A percentile compares a stretch with the other conserved stretches of the same genome.
phyloP scores from a whole-genome alignment of 331 rosid genomes.

The Phaseolus coccineus region DNA sequence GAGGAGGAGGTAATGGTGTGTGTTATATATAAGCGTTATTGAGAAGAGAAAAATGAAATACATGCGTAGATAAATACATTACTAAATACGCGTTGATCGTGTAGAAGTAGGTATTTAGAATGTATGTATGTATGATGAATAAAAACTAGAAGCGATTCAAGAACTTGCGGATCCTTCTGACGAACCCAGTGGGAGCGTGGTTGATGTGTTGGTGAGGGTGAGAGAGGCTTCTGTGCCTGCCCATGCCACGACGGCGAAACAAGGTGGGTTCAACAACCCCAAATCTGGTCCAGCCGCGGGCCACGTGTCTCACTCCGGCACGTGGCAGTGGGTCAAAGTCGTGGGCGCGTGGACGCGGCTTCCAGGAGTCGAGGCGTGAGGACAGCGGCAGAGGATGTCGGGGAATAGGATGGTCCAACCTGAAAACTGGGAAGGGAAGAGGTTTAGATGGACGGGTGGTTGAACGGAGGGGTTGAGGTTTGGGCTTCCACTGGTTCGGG shows the following conservation, averaged over 20 bases:
- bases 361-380: conserved; percentile 18
- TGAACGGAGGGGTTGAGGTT: too few species aligned
- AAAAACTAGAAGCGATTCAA: conserved; percentile 18
- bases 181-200: neutral
- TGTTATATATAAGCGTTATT: too few species aligned
- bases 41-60: too few species aligned
- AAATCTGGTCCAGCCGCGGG: conserved; percentile 32
- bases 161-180: conserved; percentile 55
- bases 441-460: neutral
- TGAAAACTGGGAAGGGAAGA: conserved; percentile 14
- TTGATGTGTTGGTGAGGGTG: neutral
- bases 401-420: conserved; percentile 37
- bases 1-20: too few species aligned
- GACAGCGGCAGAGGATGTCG: neutral
- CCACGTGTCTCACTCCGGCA: neutral
- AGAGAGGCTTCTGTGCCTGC: conserved; percentile 21
- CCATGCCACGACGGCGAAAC: conserved; percentile 22
- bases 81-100: too few species aligned
- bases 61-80: too few species aligned
- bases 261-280: conserved; percentile 6
- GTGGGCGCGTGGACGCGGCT: conserved; percentile 23
- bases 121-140: too few species aligned
- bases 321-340: neutral
- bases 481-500: too few species aligned
- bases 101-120: neutral